These are phyloP conservation scores for Backusella australiensis DNA, from an alignment of 192 early-diverging fungal species.

Conservation along the genomic window DNA sequence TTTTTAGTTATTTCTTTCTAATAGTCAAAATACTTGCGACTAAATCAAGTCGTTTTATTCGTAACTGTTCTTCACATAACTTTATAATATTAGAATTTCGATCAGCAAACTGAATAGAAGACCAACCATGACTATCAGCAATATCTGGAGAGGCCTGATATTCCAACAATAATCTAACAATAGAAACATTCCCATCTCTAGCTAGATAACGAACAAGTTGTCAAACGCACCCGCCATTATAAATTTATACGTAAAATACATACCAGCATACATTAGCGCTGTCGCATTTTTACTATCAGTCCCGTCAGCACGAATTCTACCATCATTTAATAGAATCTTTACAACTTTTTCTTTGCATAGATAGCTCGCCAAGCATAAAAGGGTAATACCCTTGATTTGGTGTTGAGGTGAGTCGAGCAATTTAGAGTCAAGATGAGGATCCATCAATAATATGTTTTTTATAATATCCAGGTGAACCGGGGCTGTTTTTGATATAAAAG, in stretches of 20 bases:
- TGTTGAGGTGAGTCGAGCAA: constrained; percentile 59
- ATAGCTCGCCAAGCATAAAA: constrained; percentile 64
- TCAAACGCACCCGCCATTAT: not conserved
- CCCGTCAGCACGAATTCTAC: constrained; percentile 55
- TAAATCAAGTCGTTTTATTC: constrained; percentile 42
- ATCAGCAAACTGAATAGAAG: constrained; percentile 59
- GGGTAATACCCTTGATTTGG: constrained; percentile 61
- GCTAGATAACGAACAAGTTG: constrained; percentile 26
- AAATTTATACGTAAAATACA: not conserved
- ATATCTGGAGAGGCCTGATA: constrained; percentile 53
- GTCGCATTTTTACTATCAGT: constrained; percentile 63
- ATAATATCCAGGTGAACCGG: constrained; percentile 51
- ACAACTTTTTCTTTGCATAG: constrained; percentile 61
- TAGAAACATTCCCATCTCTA: constrained; percentile 57
- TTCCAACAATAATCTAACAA: constrained; percentile 48
- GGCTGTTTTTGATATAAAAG: constrained; percentile 50
- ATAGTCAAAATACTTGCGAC: constrained; percentile 24
- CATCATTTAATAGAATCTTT: constrained; percentile 55
- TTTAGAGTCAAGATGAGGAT: constrained; percentile 42
- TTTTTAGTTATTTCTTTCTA: not conserved
- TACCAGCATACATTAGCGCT: constrained; percentile 71
- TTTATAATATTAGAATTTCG: constrained; percentile 55
- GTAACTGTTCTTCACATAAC: constrained; percentile 50
- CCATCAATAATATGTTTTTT: constrained; percentile 45
- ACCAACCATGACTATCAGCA: constrained; percentile 63